Evolutionary conservation across 1,284 basidiomycete species (phyloP), one percentile per base, ranked within the genome.

Genomic region (Trametes versicolor): DNA sequence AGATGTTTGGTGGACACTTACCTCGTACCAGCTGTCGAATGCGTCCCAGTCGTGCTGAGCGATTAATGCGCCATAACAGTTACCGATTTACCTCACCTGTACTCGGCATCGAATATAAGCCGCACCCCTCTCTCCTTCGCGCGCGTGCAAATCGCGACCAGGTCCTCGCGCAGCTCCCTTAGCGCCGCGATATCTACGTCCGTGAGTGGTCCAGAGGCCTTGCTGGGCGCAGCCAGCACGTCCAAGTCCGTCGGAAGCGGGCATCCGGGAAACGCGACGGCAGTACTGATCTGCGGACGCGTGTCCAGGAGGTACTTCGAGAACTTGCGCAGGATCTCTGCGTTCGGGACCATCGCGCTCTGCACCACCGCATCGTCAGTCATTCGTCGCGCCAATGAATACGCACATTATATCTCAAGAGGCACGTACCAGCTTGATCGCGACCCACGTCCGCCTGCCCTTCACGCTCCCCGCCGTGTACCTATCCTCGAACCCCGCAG

Each of bases 41-140:
- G 52, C 64, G 10, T 17, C 17, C 15, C 41, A 3, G 10, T 10
- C 13, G 3, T 13, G 15, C 41, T 43, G 17, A 43, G 41, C 41
- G 19, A 43, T 17, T 10, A 7, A n/a, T n/a, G 3, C 8, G 4
- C 41, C 41, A 17, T 17, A 39, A 12, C 10, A 13, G 12, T 13
- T 4, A 17, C 10, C 37, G 10, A 12, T 41, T 12, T 45, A 13
- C 76, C 80, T 39, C 49, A 89, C 85, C 85, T 91, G 74, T 95
- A 86, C 74, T 97, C 95, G 7, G 95, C 94, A 72, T 96, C 95
- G 51, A 97, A 81, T 56, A 93, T 87, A 45, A 97, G 79, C 69
- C 83, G 83, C 0, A 94, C 84, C 2, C 83, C 83, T 37, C 87
- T 80, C 58, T 87, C 80, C 72, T 85, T 79, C 0, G 92, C 94